Conservation (phyloP, 2,329 filamentous ascomycete genomes). For the Trichoderma cornu-damae region DNA sequence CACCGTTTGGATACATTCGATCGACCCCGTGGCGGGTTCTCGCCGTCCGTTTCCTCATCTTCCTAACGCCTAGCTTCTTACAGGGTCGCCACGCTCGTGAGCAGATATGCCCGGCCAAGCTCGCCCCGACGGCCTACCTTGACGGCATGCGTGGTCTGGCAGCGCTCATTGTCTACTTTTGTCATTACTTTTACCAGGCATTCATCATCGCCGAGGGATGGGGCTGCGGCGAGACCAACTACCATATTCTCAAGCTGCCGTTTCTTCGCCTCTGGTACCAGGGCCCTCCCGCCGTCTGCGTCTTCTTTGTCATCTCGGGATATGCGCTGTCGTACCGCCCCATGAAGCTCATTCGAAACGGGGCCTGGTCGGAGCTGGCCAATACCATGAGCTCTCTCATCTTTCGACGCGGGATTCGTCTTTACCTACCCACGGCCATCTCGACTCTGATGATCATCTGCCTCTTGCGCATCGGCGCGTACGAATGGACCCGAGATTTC, state of each 20-base stretch:
- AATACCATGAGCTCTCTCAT: constrained; percentile 45
- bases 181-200: constrained; percentile 51
- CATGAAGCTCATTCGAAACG: constrained; percentile 41
- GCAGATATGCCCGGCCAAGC: constrained; percentile 37
- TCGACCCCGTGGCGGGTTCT: constrained; percentile 36
- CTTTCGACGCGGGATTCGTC: constrained; percentile 48
- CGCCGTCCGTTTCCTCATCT: constrained; percentile 38
- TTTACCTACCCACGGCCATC: constrained; percentile 47
- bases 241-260: constrained; percentile 47
- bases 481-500: constrained; percentile 46
- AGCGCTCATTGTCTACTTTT: constrained; percentile 52
- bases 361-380: constrained; percentile 37
- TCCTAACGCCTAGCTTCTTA: constrained; percentile 51
- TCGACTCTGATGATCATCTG: constrained; percentile 46
- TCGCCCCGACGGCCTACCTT: constrained; percentile 52
- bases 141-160: constrained; percentile 55
- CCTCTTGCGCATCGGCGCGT: constrained; percentile 42
- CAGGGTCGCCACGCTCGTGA: constrained; percentile 41
- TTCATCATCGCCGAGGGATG: constrained; percentile 49
- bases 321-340: constrained; percentile 54
- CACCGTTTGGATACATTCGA: constrained; percentile 28
- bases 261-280: constrained; percentile 51
- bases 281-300: constrained; percentile 52
- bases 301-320: constrained; percentile 60
- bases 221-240: constrained; percentile 42